phyloP scores from a whole-genome alignment of 208 protist species.

The Trypanosomatidae sp. region DNA sequence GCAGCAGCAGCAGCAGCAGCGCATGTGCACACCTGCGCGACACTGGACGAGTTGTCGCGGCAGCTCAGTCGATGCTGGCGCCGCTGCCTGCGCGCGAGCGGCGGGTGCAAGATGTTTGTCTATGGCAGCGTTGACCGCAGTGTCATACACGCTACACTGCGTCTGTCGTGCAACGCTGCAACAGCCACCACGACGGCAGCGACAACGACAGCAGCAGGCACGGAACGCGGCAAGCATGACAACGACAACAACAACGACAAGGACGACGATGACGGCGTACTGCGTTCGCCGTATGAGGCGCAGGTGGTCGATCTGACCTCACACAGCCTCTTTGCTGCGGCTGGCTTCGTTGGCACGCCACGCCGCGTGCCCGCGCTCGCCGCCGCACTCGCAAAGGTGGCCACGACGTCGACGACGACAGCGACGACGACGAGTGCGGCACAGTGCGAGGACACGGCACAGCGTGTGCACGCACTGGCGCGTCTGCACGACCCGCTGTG shows the following conservation, averaged over 20 bases:
- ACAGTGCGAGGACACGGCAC: conserved; percentile 16
- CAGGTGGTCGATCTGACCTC: conserved; percentile 34
- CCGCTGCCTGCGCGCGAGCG: not conserved
- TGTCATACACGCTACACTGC: conserved; percentile 32
- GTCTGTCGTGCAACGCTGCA: conserved; percentile 6
- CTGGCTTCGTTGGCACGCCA: conserved; percentile 24
- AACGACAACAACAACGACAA: not conserved
- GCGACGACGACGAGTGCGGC: too few relatives aligned
- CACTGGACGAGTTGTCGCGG: conserved; percentile 19
- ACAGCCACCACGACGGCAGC: too few relatives aligned
- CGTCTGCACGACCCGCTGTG: conserved; percentile 55
- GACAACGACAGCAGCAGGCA: not conserved
- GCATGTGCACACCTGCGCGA: conserved; percentile 1
- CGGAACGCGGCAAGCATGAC: not conserved
- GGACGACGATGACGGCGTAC: not conserved
- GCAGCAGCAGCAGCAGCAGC: too few relatives aligned
- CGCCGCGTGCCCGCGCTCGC: conserved; percentile 15
- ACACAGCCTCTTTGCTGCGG: conserved; percentile 40
- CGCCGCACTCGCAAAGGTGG: conserved; percentile 22
- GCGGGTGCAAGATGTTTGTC: conserved; percentile 23
- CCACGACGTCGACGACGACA: too few relatives aligned
- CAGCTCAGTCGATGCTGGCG: not conserved
- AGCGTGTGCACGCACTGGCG: conserved; percentile 5
- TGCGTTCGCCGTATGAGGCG: conserved; percentile 30
- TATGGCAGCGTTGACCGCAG: conserved; percentile 38